Percentiles rank a stretch among this genome's conserved stretches.
These are phyloP conservation scores for Kickxella alabastrina DNA, from an alignment of 192 early-diverging fungal genomes.

Conservation along the genomic window DNA sequence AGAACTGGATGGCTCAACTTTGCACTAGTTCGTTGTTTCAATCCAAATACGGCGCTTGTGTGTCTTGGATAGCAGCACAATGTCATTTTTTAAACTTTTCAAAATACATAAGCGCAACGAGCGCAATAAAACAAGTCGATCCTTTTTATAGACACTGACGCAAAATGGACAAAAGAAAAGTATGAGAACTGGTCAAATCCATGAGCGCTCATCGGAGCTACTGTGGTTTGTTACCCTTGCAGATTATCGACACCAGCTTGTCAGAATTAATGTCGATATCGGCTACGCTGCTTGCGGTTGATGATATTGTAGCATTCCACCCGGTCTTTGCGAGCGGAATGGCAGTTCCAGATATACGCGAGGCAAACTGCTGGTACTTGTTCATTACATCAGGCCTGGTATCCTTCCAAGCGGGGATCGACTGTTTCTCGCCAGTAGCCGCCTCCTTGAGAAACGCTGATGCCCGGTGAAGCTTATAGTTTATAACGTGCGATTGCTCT, in stretches of 20 bases:
- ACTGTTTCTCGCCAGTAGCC: slow-evolving; percentile 7
- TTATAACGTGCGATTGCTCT: slow-evolving; percentile 25
- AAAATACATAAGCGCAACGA: no score
- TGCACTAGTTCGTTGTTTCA: no score
- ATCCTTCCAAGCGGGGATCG: slow-evolving; percentile 15
- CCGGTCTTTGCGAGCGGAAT: slow-evolving; percentile 39
- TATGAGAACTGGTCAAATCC: not conserved
- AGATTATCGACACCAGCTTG: slow-evolving; percentile 7
- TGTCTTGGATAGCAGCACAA: no score
- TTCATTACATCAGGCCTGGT: slow-evolving; percentile 17
- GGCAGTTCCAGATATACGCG: slow-evolving; percentile 29
- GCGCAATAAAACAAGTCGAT: no score
- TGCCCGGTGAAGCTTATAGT: slow-evolving; percentile 29
- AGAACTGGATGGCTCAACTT: no score
- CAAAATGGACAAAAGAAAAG: no score
- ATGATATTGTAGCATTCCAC: slow-evolving; percentile 27
- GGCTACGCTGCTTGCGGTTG: slow-evolving; percentile 7
- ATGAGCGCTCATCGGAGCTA: no score
- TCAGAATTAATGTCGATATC: slow-evolving; percentile 20
- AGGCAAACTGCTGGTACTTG: slow-evolving; percentile 21
- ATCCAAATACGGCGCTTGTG: no score
- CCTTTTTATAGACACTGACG: no score
- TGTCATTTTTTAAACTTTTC: no score
- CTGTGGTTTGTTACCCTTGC: slow-evolving; percentile 1
- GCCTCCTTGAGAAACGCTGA: slow-evolving; percentile 20